Evolutionary conservation across 169 alveolate species (phyloP).

Genomic region (Ichthyophthirius multifiliis): DNA sequence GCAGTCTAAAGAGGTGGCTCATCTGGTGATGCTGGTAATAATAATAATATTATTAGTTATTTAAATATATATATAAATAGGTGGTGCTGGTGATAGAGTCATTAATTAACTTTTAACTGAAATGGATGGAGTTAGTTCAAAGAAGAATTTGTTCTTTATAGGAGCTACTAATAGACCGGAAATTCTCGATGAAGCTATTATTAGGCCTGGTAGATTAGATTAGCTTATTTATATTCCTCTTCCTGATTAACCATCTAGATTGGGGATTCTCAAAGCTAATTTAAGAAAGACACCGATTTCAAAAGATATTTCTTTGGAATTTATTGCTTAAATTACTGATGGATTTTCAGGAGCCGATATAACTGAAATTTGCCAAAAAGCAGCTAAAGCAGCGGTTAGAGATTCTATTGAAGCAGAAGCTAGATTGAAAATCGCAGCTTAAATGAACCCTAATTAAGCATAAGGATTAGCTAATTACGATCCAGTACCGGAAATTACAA

Average conservation of each 20-base stretch:
- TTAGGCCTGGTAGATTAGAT: conserved; percentile 99
- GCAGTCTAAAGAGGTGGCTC: conserved; percentile 96
- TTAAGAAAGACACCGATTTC: conserved; percentile 98
- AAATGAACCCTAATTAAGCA: conserved; percentile 48
- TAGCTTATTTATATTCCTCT: conserved; percentile 99
- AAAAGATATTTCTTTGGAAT: conserved; percentile 95
- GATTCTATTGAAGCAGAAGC: conserved; percentile 81
- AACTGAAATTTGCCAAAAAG: conserved; percentile 98
- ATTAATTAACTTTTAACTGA: conserved; percentile 99
- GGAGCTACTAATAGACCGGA: conserved; percentile 99
- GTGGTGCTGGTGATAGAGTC: conserved; percentile 99
- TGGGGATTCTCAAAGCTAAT: conserved; percentile 93
- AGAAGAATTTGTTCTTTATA: conserved; percentile 98
- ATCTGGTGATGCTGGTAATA: conserved; percentile 62
- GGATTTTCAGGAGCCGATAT: conserved; percentile 99
- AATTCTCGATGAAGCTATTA: conserved; percentile 98
- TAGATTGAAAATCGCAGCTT: conserved; percentile 42
- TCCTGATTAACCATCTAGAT: conserved; percentile 98
- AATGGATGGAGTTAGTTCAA: conserved; percentile 99
- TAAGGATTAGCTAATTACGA: conserved; percentile 76
- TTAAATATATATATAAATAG: conserved; percentile 1
- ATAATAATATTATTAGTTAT: too few relatives aligned
- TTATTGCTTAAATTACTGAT: conserved; percentile 98
- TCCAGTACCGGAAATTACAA: conserved; percentile 93
- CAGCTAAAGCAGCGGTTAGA: conserved; percentile 99